phyloP scores from a whole-genome alignment of 2,329 filamentous ascomycete species.

The Cryphonectria parasitica region DNA sequence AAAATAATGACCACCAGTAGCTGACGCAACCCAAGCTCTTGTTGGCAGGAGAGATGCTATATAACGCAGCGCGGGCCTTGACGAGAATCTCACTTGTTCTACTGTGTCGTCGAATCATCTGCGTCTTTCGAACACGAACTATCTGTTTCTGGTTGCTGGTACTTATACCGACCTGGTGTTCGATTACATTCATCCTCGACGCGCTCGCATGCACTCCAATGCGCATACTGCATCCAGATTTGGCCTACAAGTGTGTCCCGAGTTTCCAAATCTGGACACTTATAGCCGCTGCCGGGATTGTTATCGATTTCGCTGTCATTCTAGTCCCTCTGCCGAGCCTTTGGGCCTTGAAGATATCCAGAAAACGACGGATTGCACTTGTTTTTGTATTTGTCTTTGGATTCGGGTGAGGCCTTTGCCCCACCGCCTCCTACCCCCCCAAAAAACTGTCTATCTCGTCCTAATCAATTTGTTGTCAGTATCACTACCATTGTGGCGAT shows the following conservation, averaged over 20 bases:
- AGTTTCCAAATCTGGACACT: slow-evolving; percentile 37
- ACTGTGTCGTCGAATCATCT: slow-evolving; percentile 46
- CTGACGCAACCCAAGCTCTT: slow-evolving; percentile 33
- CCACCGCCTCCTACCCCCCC: no score
- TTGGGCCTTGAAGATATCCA: slow-evolving; percentile 32
- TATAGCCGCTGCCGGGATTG: slow-evolving; percentile 36
- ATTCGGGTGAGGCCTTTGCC: slow-evolving; percentile 32
- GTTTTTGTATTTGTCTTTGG: slow-evolving; percentile 34
- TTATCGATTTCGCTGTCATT: slow-evolving; percentile 36
- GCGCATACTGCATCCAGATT: slow-evolving; percentile 32
- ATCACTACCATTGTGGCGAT: slow-evolving; percentile 37
- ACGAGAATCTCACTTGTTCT: slow-evolving; percentile 44
- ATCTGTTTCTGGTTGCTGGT: slow-evolving; percentile 34
- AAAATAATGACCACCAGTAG: neutral
- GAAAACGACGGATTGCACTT: slow-evolving; percentile 34
- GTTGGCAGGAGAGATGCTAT: slow-evolving; percentile 40
- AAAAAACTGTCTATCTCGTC: neutral
- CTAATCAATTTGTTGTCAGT: neutral
- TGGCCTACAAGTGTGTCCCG: slow-evolving; percentile 35
- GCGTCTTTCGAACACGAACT: slow-evolving; percentile 33
- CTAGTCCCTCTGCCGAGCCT: slow-evolving; percentile 35
- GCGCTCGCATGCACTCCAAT: slow-evolving; percentile 37
- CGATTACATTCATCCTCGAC: slow-evolving; percentile 37
- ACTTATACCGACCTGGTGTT: slow-evolving; percentile 37
- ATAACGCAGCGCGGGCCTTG: slow-evolving; percentile 40